These are phyloP conservation scores for Castanospermum australe DNA, from an alignment of 306 rosid genomes.

Conservation along the genomic window DNA sequence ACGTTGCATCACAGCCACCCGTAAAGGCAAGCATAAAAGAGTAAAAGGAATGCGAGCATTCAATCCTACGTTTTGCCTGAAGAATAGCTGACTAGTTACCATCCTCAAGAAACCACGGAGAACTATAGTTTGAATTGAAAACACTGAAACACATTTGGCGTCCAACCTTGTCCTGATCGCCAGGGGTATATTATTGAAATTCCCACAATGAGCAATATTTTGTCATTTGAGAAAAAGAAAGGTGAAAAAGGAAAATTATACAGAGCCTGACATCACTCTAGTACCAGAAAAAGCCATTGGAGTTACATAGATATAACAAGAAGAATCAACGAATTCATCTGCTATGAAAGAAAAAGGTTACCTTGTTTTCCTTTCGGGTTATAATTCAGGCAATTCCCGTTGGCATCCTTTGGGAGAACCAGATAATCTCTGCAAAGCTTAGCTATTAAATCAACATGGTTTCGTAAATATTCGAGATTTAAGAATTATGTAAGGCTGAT, in stretches of 20 bases:
- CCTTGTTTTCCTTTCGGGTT: slow-evolving; percentile 25
- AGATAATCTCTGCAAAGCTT: slow-evolving; percentile 26
- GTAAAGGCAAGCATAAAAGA: background rate
- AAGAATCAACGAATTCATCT: slow-evolving; percentile 24
- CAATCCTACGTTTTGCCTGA: background rate
- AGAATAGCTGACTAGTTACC: background rate
- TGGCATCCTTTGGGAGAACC: slow-evolving; percentile 25
- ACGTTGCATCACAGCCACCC: background rate
- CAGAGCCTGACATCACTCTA: slow-evolving; percentile 27
- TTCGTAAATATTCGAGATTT: slow-evolving; percentile 25
- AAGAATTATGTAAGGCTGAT: slow-evolving; percentile 55
- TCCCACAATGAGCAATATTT: slow-evolving; percentile 16
- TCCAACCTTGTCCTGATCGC: slow-evolving; percentile 27
- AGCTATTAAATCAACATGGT: slow-evolving; percentile 29
- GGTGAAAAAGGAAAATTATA: slow-evolving; percentile 1
- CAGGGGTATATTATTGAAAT: slow-evolving; percentile 31
- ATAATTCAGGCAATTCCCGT: slow-evolving; percentile 17
- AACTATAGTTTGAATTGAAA: background rate
- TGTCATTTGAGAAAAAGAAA: background rate
- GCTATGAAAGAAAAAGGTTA: slow-evolving; percentile 31
- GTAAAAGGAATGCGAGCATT: background rate
- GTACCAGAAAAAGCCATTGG: slow-evolving; percentile 7
- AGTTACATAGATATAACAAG: slow-evolving; percentile 28
- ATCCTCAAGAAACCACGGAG: background rate
- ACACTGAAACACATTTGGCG: slow-evolving; percentile 1